These are phyloP conservation scores for Adansonia gregorii DNA, from an alignment of 441 rosid species.

Conservation along the genomic window DNA sequence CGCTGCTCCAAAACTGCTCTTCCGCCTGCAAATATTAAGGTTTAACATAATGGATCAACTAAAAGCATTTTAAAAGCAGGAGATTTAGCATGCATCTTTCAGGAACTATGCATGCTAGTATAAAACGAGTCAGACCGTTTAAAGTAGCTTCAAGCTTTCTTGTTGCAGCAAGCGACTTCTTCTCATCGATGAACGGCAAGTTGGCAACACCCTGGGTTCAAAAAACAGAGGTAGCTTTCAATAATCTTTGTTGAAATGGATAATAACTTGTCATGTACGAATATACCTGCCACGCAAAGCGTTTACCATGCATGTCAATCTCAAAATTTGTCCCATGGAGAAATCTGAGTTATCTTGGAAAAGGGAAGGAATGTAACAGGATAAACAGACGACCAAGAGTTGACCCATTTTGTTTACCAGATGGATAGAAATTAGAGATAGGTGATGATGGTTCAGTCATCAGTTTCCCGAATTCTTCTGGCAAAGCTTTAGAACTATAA, in stretches of 20 bases:
- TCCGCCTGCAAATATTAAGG: slow-evolving; percentile 55
- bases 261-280: slow-evolving; percentile 22
- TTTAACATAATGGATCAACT: slow-evolving; percentile 26
- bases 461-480: slow-evolving; percentile 70
- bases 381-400: slow-evolving; percentile 19
- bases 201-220: slow-evolving; percentile 82
- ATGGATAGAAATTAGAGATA: slow-evolving; percentile 71
- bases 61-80: background rate
- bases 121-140: slow-evolving; percentile 57
- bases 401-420: slow-evolving; percentile 50
- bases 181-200: slow-evolving; percentile 93
- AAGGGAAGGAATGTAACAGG: slow-evolving; percentile 24
- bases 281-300: slow-evolving; percentile 93
- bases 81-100: slow-evolving; percentile 18
- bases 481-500: slow-evolving; percentile 85
- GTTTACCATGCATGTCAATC: slow-evolving; percentile 97
- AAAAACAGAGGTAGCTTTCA: slow-evolving; percentile 28
- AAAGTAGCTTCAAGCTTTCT: slow-evolving; percentile 78
- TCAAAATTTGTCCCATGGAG: slow-evolving; percentile 70
- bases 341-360: slow-evolving; percentile 28
- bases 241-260: background rate
- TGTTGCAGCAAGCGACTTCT: slow-evolving; percentile 70
- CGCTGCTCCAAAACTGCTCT: slow-evolving; percentile 75
- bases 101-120: slow-evolving; percentile 30
- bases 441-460: slow-evolving; percentile 90